Percentiles rank a stretch among this genome's conserved stretches.
Evolutionary conservation across 306 rosid genomes (phyloP).

Genomic region (apple (Malus domestica)): ASM211411v1 NC_041804.1:12971001-12971500

Average conservation of each 20-base stretch:
- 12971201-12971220: too few relatives aligned
- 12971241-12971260: conserved; percentile 25
- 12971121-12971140: not conserved
- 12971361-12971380: conserved; percentile 26
- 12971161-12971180: not conserved
- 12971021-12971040: not conserved
- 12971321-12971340: conserved; percentile 28
- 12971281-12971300: conserved; percentile 21
- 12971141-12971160: not conserved
- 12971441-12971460: conserved; percentile 41
- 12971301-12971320: conserved; percentile 27
- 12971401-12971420: conserved; percentile 30
- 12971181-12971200: too few relatives aligned
- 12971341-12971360: conserved; percentile 26
- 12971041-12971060: not conserved
- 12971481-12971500: conserved; percentile 39
- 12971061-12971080: conserved; percentile 4
- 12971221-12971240: conserved; percentile 15
- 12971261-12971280: conserved; percentile 17
- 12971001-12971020: not conserved
- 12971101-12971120: not conserved
- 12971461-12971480: conserved; percentile 27
- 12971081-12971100: not conserved
- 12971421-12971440: conserved; percentile 5
- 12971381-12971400: conserved; percentile 27